Base-by-base conservation (phyloP, 2,329 filamentous ascomycete genomes). In the Keithomyces neogunnii region DNA sequence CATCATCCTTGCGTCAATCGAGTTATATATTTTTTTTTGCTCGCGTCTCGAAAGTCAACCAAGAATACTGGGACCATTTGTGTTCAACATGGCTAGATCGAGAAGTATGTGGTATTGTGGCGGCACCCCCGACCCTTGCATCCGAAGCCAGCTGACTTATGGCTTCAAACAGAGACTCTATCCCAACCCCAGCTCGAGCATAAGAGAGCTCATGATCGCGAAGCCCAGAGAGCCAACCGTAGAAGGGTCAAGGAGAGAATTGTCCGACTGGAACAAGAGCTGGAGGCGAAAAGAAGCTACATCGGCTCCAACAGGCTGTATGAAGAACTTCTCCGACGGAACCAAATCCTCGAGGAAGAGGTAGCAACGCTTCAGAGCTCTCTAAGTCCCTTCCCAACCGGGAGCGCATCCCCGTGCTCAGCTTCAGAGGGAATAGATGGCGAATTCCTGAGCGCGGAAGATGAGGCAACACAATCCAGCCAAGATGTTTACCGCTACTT, bases 161-260 rank as follows among this genome's bases (percentile, higher is more conserved):
- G 26, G 40, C 9, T 2, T 5, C 10, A 44, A 44, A 39, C 29
- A 49, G 48, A 42, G 38, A 49, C 29, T 11, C 40, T 49, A 11
- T 44, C 48, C 3, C 39, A 39, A 19, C 5, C 33, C 31, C 48
- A 49, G 48, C 48, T 49, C 10, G 38, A 49, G 29, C 39, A 49
- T 26, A 49, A 49, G 40, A 30, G 48, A 13, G 48, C 48, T 29
- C 48, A 49, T 31, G 48, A 49, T 19, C 48, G 48, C 30, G 48
- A 49, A 30, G 48, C 48, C n/a, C 48, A 49, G 31, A 35, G 48
- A 30, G 31, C 39, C n/a, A 49, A 49, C 40, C 48, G 48, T 5
- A 44, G 48, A 26, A 49, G 39, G 30, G 48, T 49, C 31, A 49
- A 49, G 13, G 48, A 49, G 8, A n/a, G 48, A 28, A 49, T 49